Base-by-base conservation (phyloP, 257 asterid genomes). In the Rhazya stricta region DNA sequence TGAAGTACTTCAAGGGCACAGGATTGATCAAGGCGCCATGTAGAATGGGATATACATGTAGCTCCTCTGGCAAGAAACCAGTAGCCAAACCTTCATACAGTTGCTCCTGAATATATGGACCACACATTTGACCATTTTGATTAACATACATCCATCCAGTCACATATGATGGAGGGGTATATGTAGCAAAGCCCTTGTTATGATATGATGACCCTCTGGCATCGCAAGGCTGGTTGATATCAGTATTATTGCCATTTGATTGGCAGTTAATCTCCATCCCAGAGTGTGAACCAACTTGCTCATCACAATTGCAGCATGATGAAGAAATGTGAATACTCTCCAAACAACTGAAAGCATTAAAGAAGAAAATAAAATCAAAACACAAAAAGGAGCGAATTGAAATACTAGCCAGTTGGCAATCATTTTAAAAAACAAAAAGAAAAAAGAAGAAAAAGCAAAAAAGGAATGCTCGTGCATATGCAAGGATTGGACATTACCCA, bases 81-180 rank as follows among this genome's bases (percentile, higher is more conserved):
- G 94, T 88, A 3, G 86, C 69, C 51, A 94, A 79, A 48, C 99
- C 99, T 80, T 92, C 97, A 74, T 81, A 88, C 63, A 94, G 75
- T 75, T 92, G 99, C 69, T 90, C 89, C 75, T 90, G 89, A 63
- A 92, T 90, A 81, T 94, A 94, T 32, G 99, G 99, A 58, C 99
- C 99, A 65, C 97, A 92, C 96, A 94, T 90, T 83, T 88, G 91
- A 51, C 96, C 94, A 54, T 51, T 83, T 77, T 94, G 90, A 83
- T 94, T 94, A 69, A 90, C 81, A 80, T 94, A 94, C 97, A 87
- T 94, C 99, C 99, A 94, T 69, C 97, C 99, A 61, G 86, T 84
- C 63, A 86, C 97, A 75, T 76, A 80, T 21, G 78, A 69, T 39
- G 72, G 72, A 39, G 54, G 34, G 12, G 78, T 57, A 67, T 21